Conservation (phyloP, 2,329 filamentous ascomycete species). For the Botrytis fabae region DNA sequence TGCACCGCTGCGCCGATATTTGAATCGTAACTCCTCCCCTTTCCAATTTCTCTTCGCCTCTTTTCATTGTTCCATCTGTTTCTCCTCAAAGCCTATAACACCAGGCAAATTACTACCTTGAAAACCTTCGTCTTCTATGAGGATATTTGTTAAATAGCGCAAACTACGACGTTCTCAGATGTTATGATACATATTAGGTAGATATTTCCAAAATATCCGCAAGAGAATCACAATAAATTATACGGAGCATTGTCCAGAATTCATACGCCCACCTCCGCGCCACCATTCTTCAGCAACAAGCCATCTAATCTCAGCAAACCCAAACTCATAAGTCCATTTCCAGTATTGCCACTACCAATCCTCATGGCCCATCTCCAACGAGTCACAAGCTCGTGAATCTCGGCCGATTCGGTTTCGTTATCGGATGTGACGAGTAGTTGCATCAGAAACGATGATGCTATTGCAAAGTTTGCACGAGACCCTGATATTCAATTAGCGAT, state of each 20-base stretch:
- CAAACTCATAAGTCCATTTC: slow-evolving; percentile 36
- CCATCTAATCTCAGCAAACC: slow-evolving; percentile 39
- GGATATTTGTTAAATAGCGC: background rate
- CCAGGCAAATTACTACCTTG: background rate
- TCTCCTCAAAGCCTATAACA: background rate
- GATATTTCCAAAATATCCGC: background rate
- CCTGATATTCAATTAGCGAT: slow-evolving; percentile 27
- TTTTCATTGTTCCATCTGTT: background rate
- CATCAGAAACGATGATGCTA: slow-evolving; percentile 41
- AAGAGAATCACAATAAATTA: background rate
- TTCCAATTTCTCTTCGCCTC: background rate
- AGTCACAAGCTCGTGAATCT: slow-evolving; percentile 36
- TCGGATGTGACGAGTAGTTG: slow-evolving; percentile 38
- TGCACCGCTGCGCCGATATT: background rate
- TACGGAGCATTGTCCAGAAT: background rate
- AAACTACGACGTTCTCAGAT: background rate
- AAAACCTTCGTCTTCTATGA: background rate
- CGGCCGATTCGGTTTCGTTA: slow-evolving; percentile 34
- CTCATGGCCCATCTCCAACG: slow-evolving; percentile 40
- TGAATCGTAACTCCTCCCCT: background rate
- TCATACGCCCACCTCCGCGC: background rate
- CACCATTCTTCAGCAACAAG: slow-evolving; percentile 34
- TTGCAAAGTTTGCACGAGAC: slow-evolving; percentile 41
- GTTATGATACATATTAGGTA: background rate
- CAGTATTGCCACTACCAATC: slow-evolving; percentile 35